A percentile compares a stretch with the other conserved stretches of the same genome.
These are phyloP conservation scores for Tricholoma terreum DNA, from an alignment of 768 basidiomycete species.

Conservation along the genomic window DNA sequence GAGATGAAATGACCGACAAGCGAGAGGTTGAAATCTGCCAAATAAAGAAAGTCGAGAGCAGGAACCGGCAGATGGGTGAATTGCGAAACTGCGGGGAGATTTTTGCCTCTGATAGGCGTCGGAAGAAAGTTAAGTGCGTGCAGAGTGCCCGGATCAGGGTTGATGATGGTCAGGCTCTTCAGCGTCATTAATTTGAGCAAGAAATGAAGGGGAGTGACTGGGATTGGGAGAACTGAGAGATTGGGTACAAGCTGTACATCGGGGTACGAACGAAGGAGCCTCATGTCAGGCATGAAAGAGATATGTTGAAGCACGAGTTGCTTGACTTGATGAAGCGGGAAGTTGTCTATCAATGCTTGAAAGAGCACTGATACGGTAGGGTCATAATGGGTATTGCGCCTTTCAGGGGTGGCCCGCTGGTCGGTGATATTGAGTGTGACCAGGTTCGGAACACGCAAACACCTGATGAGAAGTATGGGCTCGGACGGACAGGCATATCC, in stretches of 20 bases:
- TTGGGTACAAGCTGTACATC: neutral
- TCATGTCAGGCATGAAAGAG: neutral
- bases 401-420: neutral
- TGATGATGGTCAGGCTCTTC: neutral
- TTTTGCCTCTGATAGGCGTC: neutral
- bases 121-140: neutral
- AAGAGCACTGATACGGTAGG: neutral
- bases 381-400: neutral
- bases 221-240: neutral
- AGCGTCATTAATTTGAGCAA: conserved; percentile 3
- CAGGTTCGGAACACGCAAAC: neutral
- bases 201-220: conserved; percentile 1
- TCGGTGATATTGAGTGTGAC: neutral
- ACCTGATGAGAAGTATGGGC: neutral
- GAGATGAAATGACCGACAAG: neutral
- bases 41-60: neutral
- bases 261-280: neutral
- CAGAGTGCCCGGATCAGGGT: conserved; percentile 6
- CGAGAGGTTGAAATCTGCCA: neutral
- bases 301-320: conserved; percentile 1
- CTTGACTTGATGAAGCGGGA: neutral
- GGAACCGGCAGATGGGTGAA: neutral
- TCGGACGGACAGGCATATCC: conserved; percentile 1
- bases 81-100: neutral
- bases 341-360: neutral